Conservation (phyloP, 1,284 basidiomycete species). For the Pseudozyma flocculosa region DNA sequence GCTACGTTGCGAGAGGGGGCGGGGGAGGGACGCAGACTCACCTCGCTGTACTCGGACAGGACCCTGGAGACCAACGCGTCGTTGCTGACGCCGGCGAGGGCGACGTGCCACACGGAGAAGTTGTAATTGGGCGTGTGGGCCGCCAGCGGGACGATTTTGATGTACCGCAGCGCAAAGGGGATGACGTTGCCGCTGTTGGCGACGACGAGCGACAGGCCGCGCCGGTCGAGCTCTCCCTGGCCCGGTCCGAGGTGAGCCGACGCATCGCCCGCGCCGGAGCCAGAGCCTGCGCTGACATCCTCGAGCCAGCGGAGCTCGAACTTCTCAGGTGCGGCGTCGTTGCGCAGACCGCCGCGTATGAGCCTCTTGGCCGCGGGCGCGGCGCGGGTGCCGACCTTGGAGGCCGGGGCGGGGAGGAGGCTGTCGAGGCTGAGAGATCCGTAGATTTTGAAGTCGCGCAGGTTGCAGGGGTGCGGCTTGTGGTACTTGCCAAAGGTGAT, state of each 20-base stretch:
- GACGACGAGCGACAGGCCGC: slow-evolving; percentile 20
- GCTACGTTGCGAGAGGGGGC: too few species aligned
- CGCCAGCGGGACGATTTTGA: slow-evolving; percentile 56
- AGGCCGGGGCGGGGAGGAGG: slow-evolving; percentile 9
- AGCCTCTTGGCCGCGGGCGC: slow-evolving; percentile 38
- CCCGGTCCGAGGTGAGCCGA: slow-evolving; percentile 16
- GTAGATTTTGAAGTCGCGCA: slow-evolving; percentile 56
- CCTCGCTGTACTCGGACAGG: slow-evolving; percentile 24
- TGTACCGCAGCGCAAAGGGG: slow-evolving; percentile 45
- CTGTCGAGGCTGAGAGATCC: slow-evolving; percentile 46
- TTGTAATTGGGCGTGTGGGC: slow-evolving; percentile 56
- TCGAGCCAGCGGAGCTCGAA: slow-evolving; percentile 42
- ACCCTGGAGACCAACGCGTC: slow-evolving; percentile 28
- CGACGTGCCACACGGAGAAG: slow-evolving; percentile 57
- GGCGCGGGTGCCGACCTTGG: slow-evolving; percentile 5
- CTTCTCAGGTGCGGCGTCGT: slow-evolving; percentile 50
- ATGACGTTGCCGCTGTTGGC: slow-evolving; percentile 32
- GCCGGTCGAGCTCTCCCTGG: slow-evolving; percentile 28
- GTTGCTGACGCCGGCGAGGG: slow-evolving; percentile 51
- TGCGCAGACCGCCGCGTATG: slow-evolving; percentile 50
- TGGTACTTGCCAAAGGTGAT: slow-evolving; percentile 58
- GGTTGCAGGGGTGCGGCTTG: slow-evolving; percentile 58
- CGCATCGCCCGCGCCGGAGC: slow-evolving; percentile 17
- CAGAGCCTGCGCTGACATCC: slow-evolving; percentile 28
- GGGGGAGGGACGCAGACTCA: not conserved